These are phyloP conservation scores for Mycena sp. DNA, from an alignment of 1,284 basidiomycete species.

Conservation along the genomic window DNA sequence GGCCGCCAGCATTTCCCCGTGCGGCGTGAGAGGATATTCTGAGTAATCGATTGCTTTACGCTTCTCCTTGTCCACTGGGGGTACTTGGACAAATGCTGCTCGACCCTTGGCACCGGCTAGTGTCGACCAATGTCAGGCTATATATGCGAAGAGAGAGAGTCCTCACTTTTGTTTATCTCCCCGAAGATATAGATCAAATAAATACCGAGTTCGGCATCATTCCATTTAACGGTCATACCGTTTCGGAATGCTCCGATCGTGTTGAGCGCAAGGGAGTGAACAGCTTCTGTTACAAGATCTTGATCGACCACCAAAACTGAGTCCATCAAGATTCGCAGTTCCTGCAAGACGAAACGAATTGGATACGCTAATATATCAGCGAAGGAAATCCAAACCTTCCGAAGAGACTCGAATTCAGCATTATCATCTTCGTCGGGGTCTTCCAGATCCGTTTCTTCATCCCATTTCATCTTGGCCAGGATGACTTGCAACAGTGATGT, in stretches of 20 bases:
- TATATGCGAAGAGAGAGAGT: not conserved
- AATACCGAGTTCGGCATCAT: constrained; percentile 92
- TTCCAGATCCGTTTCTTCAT: constrained; percentile 80
- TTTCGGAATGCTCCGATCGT: constrained; percentile 77
- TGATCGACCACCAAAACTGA: constrained; percentile 85
- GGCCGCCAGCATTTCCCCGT: constrained; percentile 90
- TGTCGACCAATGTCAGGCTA: not conserved
- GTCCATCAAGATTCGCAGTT: constrained; percentile 85
- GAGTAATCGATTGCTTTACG: constrained; percentile 81
- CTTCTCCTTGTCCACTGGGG: constrained; percentile 71
- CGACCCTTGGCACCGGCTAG: constrained; percentile 78
- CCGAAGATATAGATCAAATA: constrained; percentile 95
- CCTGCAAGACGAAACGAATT: constrained; percentile 53
- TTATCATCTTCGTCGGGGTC: constrained; percentile 92
- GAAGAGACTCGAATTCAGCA: constrained; percentile 85
- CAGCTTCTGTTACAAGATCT: constrained; percentile 78
- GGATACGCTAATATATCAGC: constrained; percentile 1
- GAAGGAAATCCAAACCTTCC: constrained; percentile 66
- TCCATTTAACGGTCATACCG: constrained; percentile 82
- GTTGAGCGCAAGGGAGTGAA: constrained; percentile 76
- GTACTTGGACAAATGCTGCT: constrained; percentile 77
- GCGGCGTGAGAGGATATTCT: constrained; percentile 87
- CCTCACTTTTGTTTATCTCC: constrained; percentile 84
- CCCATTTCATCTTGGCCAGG: constrained; percentile 94
- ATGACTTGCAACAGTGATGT: constrained; percentile 83